phyloP scores from a whole-genome alignment of 1,284 basidiomycete genomes.

The Trichosporon sp. region DNA sequence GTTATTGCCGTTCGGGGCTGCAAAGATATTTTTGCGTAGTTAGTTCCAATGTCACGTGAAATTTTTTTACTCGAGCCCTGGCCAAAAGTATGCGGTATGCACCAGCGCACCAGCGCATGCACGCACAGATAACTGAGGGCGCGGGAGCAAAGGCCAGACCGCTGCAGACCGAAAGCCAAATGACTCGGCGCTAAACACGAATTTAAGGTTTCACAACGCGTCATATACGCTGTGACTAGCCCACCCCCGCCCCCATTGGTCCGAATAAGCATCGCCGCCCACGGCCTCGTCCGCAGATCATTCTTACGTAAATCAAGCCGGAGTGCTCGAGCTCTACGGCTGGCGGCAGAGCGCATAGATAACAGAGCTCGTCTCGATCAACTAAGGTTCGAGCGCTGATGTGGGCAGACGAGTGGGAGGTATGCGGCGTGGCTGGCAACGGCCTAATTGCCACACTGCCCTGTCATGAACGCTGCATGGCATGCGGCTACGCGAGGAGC shows the following conservation, averaged over 20 bases:
- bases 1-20: too few relatives aligned
- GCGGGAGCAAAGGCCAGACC: neutral
- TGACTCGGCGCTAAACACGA: neutral
- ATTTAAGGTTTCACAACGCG: neutral
- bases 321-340: neutral
- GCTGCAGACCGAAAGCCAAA: too few relatives aligned
- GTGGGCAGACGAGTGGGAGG: too few relatives aligned
- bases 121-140: neutral
- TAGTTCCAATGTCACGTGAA: neutral
- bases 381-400: neutral
- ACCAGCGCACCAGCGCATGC: too few relatives aligned
- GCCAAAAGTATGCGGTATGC: neutral
- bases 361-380: neutral
- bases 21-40: neutral
- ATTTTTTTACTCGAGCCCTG: neutral
- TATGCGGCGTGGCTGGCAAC: too few relatives aligned
- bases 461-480: too few relatives aligned
- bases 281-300: neutral
- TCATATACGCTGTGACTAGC: neutral
- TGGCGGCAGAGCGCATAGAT: neutral
- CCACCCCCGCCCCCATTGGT: too few relatives aligned
- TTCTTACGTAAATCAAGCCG: neutral
- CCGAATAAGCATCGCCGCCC: neutral
- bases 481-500: too few relatives aligned
- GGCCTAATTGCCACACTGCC: too few relatives aligned